Percentiles rank a stretch among this genome's conserved stretches.
phyloP scores from a whole-genome alignment of 495 filamentous ascomycete species.

The Xylaria acuta region DNA sequence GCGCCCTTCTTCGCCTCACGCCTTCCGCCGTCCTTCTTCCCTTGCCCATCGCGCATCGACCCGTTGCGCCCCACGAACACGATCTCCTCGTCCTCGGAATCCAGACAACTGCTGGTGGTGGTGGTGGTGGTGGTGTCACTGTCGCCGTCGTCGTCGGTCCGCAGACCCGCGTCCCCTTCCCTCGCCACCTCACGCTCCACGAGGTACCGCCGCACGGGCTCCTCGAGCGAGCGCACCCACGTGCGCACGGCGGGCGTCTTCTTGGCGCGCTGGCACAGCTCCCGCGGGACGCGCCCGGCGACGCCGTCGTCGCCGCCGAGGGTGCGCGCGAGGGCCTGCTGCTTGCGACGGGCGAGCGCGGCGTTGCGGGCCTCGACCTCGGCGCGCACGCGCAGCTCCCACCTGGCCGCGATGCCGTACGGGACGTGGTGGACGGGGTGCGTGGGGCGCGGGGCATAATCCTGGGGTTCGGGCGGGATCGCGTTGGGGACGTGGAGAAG shows the following conservation, averaged over 20 bases:
- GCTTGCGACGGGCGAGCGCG: constrained; percentile 37
- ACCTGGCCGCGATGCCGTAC: constrained; percentile 87
- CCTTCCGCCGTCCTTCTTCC: constrained; percentile 40
- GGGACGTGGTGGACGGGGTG: constrained; percentile 78
- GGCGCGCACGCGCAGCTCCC: constrained; percentile 72
- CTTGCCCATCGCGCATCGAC: constrained; percentile 66
- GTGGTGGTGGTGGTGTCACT: constrained; percentile 48
- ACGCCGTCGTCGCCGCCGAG: constrained; percentile 40
- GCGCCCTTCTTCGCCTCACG: constrained; percentile 23
- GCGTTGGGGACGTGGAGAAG: constrained; percentile 86
- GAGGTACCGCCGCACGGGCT: constrained; percentile 53
- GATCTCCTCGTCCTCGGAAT: constrained; percentile 85
- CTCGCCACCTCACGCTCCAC: constrained; percentile 52
- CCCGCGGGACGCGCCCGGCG: constrained; percentile 60
- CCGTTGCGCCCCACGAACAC: constrained; percentile 87
- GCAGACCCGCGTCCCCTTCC: constrained; percentile 4
- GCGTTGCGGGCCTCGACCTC: constrained; percentile 47
- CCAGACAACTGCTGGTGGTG: constrained; percentile 57
- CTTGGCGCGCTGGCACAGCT: constrained; percentile 60
- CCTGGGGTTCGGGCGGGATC: constrained; percentile 76
- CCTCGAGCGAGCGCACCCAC: constrained; percentile 56
- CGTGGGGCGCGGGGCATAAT: constrained; percentile 82
- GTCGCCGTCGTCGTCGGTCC: constrained; percentile 15
- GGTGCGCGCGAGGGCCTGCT: constrained; percentile 37
- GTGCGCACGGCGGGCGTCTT: constrained; percentile 53